Conservation (phyloP, 495 filamentous ascomycete genomes). For the Neurospora sublineolata region DNA sequence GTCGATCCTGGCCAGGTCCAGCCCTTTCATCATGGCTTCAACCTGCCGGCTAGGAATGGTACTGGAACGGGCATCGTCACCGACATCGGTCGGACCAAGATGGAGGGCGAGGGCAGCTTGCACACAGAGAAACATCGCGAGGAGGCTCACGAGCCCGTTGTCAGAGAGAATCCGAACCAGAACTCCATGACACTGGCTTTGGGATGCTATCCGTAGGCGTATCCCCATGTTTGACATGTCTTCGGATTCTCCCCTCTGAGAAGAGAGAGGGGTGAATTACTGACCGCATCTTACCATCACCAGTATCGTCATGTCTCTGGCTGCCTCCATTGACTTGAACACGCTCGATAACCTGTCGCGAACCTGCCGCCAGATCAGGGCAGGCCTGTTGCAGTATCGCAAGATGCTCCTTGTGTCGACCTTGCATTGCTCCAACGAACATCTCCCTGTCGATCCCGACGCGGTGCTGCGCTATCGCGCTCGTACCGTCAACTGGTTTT, state of each 20-base stretch:
- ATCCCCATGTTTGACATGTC: not conserved
- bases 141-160: conserved; percentile 16
- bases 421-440: conserved; percentile 66
- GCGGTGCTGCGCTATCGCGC: conserved; percentile 39
- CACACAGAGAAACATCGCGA: conserved; percentile 4
- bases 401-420: conserved; percentile 57
- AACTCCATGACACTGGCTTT: conserved; percentile 66
- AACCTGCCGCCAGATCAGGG: conserved; percentile 69
- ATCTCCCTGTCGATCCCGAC: conserved; percentile 34
- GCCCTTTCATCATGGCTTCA: not conserved
- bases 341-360: conserved; percentile 67
- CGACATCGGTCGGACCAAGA: not conserved
- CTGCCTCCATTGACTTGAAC: conserved; percentile 68
- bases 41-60: not conserved
- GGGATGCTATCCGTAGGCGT: conserved; percentile 77
- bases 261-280: conserved; percentile 10
- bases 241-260: conserved; percentile 10
- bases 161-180: conserved; percentile 49
- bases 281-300: conserved; percentile 7
- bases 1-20: conserved; percentile 31
- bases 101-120: not conserved
- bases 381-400: conserved; percentile 64
- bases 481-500: conserved; percentile 39
- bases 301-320: conserved; percentile 68
- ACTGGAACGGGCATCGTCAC: not conserved